These are phyloP conservation scores for Boehmeria nivea DNA, from an alignment of 306 rosid species.

Conservation along the genomic window DNA sequence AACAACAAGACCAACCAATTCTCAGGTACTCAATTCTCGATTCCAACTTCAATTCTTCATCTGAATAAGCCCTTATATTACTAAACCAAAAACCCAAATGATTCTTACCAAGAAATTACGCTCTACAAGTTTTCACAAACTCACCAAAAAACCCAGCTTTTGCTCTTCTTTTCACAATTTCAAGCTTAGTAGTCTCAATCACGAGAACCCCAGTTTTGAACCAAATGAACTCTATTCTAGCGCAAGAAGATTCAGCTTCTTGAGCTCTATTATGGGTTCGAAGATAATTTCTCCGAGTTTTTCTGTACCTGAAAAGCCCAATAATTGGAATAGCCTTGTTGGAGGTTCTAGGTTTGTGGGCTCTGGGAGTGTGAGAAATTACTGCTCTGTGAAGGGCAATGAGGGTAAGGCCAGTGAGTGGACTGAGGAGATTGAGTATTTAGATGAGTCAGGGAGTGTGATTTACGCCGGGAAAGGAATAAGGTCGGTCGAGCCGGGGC, in stretches of 20 bases:
- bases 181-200: no score
- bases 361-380: conserved; percentile 28
- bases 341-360: conserved; percentile 1
- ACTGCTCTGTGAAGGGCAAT: conserved; percentile 32
- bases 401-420: conserved; percentile 41
- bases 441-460: conserved; percentile 81
- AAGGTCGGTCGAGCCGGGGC: conserved; percentile 74
- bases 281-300: conserved; percentile 3
- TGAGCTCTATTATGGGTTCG: conserved; percentile 26
- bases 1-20: no score
- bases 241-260: conserved; percentile 22
- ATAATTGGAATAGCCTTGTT: conserved; percentile 16
- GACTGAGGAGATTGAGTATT: conserved; percentile 85
- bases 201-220: background rate
- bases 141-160: conserved; percentile 19
- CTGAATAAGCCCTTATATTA: no score
- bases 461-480: conserved; percentile 75
- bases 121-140: conserved; percentile 27
- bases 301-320: conserved; percentile 2
- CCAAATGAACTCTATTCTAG: background rate
- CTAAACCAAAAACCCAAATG: no score
- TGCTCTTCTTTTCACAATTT: background rate
- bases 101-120: conserved; percentile 26
- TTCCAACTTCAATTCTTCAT: background rate
- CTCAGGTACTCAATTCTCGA: background rate